Base-by-base conservation (phyloP, 129 eudicot species). In the Rutidosis leptorrhynchoides region DNA sequence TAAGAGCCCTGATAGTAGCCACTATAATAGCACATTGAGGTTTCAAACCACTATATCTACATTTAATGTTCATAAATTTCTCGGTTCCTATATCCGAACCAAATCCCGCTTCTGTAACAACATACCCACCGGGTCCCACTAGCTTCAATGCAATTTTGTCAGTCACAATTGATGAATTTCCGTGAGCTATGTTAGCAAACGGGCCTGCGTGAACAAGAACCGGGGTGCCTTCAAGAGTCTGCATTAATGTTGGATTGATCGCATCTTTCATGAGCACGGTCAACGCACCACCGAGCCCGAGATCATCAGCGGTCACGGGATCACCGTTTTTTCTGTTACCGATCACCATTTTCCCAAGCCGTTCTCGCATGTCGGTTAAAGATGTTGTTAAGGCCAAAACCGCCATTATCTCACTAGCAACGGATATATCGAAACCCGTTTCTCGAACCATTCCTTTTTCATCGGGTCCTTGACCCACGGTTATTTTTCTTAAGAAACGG, bases 391-490 rank as follows among this genome's bases (percentile, higher is more conserved):
- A 92, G 58, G 96, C 98, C 58, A 93, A 67, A 60, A 93, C 96
- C 21, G 98, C 98, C 98, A 88, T 93, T 78, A 93, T 93, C 77
- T 93, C 96, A 78, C 98, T 93, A 53, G 98, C 98, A 74, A 93
- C 98, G 0, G 96, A 83, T 59, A 93, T 93, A 68, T 93, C 96
- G 58, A 93, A 93, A 22, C 86, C 95, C 16, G 98, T 93, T 80
- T 93, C 98, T 76, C 98, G 80, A 27, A 79, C 85, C 98, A 88
- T 88, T 26, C 98, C 98, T 35, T 86, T 93, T 56, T 93, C 98
- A 48, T 93, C 98, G 3, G 95, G 95, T 32, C 98, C 98, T 78
- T 93, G 98, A 48, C 98, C 98, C 9, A 93, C 64, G 1, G 92
- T 79, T 33, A 93, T 93, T 67, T 88, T 93, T 72, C 98, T 85